Evolutionary conservation across 2,329 filamentous ascomycete species (phyloP).

Genomic region (Cladophialophora bantiana): DNA sequence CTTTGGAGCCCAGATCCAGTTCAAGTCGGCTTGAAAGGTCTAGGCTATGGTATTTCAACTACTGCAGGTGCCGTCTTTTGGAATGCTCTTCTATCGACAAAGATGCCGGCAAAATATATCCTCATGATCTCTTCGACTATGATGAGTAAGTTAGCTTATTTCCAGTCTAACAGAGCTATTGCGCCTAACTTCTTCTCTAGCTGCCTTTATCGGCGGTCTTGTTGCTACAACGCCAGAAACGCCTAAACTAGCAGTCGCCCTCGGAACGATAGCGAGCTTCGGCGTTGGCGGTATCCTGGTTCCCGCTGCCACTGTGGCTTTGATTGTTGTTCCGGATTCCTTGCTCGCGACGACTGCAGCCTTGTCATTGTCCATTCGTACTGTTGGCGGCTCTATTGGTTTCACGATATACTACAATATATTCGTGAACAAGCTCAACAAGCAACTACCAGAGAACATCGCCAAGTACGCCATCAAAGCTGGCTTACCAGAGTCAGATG

Average conservation of each 20-base stretch:
- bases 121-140: constrained; percentile 13
- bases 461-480: constrained; percentile 22
- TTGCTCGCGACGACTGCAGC: constrained; percentile 21
- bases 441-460: constrained; percentile 7
- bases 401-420: constrained; percentile 25
- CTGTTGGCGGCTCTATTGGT: constrained; percentile 27
- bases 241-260: constrained; percentile 16
- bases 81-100: constrained; percentile 58
- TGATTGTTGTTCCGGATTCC: constrained; percentile 21
- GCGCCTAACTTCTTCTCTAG: constrained; percentile 57
- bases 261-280: constrained; percentile 19
- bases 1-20: constrained; percentile 70
- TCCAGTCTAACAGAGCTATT: not conserved
- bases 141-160: constrained; percentile 17
- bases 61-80: constrained; percentile 63
- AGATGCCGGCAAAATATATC: constrained; percentile 9
- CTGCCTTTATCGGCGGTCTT: constrained; percentile 57
- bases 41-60: constrained; percentile 43
- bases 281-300: constrained; percentile 24
- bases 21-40: constrained; percentile 68
- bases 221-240: constrained; percentile 62
- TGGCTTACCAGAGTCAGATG: constrained; percentile 11
- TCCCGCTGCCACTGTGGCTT: constrained; percentile 9
- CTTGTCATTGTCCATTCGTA: constrained; percentile 24
- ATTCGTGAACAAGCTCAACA: constrained; percentile 24